Evolutionary conservation across 2,329 filamentous ascomycete species (phyloP).

Genomic region (Grosmannia huntii): DNA sequence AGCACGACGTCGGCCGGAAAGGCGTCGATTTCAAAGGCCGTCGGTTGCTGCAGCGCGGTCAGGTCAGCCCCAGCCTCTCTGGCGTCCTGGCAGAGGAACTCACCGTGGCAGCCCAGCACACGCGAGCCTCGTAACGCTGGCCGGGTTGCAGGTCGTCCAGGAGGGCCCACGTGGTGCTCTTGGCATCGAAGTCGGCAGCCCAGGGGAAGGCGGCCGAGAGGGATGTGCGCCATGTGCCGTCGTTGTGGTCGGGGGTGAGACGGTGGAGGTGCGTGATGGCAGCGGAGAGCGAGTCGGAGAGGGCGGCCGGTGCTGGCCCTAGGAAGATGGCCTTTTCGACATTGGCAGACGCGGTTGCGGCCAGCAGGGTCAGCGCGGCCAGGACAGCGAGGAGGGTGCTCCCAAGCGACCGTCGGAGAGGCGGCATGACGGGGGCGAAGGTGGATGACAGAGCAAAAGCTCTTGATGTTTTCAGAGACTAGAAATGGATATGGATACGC

Average conservation of each 20-base stretch:
- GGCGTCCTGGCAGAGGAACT: constrained; percentile 21
- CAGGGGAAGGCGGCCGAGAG: constrained; percentile 58
- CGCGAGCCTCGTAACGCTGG: constrained; percentile 76
- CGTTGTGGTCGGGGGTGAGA: constrained; percentile 2
- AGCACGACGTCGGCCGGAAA: constrained; percentile 50
- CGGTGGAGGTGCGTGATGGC: background rate
- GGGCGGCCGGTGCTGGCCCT: constrained; percentile 45
- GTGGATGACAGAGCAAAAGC: background rate
- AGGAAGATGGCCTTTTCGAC: constrained; percentile 86
- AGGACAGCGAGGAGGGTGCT: background rate
- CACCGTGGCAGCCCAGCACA: constrained; percentile 92
- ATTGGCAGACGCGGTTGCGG: constrained; percentile 44
- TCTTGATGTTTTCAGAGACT: no score
- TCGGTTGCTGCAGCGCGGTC: constrained; percentile 57
- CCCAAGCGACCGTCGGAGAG: no score
- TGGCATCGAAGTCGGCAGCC: constrained; percentile 36
- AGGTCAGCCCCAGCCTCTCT: no score
- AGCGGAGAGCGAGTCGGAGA: constrained; percentile 46
- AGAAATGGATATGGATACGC: no score
- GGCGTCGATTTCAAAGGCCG: constrained; percentile 58
- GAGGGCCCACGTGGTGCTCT: constrained; percentile 66
- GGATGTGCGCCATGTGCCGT: constrained; percentile 41
- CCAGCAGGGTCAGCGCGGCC: constrained; percentile 9
- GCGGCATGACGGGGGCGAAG: background rate
- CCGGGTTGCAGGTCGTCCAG: constrained; percentile 56